Evolutionary conservation across 2,329 filamentous ascomycete genomes (phyloP), one percentile per base, ranked within the genome.

Genomic region (Pezicula radicicola): DNA sequence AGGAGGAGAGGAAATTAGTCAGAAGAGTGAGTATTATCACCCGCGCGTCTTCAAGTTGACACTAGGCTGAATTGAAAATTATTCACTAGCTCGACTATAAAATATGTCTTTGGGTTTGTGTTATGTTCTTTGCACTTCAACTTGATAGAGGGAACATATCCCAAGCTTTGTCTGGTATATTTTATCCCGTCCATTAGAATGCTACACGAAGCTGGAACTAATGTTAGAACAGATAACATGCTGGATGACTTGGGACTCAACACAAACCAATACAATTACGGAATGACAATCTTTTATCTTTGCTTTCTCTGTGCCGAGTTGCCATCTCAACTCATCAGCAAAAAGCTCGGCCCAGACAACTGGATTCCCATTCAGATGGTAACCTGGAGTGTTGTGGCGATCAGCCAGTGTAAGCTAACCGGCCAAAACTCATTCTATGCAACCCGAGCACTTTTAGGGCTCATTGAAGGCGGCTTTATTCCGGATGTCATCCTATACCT

Each of bases 61-160:
- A 30, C 7, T 12, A 9, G 7, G 28, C 10, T 12, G 10, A 30
- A 8, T 12, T 30, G 28, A 30, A 2, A 9, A 30, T 12, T 30
- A 5, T 30, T 30, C 3, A 2, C 28, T 12, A 44, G 25, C 19
- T 44, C 21, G 42, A 44, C 10, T 9, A 25, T 6, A 25, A 25
- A 16, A 44, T 47, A 13, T 30, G 60, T 55, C 37, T 59, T 43
- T 69, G 64, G 55, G 55, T 55, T 13, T 83, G 79, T 52, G 55
- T 84, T 30, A 84, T 84, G 66, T 85, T 85, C 63, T 83, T 84
- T 57, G 78, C 77, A 1, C 72, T 86, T 6, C 78, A 86, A 56
- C 70, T 85, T 25, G 81, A 86, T 64, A 72, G 83, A 19, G 75
- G 77, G 27, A 87, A 85, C 59, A 71, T 85, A 8, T 56, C 59